Base-by-base conservation (phyloP, 371 early-diverging fungal species). In the Nematocida minor region DNA sequence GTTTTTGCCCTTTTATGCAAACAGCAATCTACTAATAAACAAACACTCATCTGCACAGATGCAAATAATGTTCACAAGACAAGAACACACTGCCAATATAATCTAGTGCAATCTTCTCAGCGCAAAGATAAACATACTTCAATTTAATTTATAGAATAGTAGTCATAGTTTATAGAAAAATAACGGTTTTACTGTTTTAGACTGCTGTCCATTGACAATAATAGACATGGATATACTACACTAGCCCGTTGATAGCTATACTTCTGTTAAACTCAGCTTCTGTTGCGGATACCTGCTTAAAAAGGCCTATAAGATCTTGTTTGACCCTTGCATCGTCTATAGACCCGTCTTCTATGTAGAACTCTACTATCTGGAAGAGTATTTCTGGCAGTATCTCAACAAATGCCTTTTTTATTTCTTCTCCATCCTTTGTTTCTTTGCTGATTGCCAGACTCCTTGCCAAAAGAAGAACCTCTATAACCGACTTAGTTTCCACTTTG, bases 391-490 rank as follows among this genome's bases (percentile, higher is more conserved):
- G 51, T 57, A 70, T 57, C 27, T 60, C 62, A 34, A 29, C 41
- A 48, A 70, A 70, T 47, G 32, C 60, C 20, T 60, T 22, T 20
- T 46, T 22, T 55, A 69, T 36, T 27, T 55, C 34, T 14, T 22
- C 46, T 36, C 6, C 40, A 14, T 0, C 16, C 4, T n/a, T 2
- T 22, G 31, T 25, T 38, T 41, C 44, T 47, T 55, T 69, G 41
- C 41, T 40, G n/a, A 62, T 27, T 20, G n/a, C 2, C 29, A 70
- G 32, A 57, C 70, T 70, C 31, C 70, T 44, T 18, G 27, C 29
- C 18, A 70, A 38, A 27, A 70, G 60, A 20, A 70, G 36, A 9
- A 31, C 63, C 18, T 70, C 70, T 18, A 62, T 20, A 20, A 31
- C 47, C 2, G 36, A 9, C 14, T 25, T 3, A 4, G 40, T 36